Conservation (phyloP, 2,329 filamentous ascomycete genomes). For the Colletotrichum sp. region DNA sequence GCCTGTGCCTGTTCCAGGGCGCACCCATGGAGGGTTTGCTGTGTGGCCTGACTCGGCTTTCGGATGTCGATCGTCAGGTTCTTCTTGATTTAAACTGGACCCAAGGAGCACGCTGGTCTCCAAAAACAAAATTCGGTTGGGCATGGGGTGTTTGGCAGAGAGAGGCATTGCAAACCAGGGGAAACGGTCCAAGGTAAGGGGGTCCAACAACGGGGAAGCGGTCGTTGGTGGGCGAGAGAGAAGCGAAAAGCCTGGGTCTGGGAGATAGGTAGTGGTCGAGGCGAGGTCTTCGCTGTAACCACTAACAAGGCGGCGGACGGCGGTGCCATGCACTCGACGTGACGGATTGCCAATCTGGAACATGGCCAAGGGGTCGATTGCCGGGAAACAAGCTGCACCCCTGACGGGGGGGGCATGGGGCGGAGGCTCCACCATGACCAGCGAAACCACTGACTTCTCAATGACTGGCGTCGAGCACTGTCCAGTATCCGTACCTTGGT, state of each 20-base stretch:
- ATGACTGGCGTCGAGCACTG: neutral
- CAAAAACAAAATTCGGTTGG: neutral
- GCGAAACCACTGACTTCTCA: neutral
- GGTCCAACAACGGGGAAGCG: neutral
- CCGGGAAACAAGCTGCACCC: slow-evolving; percentile 8
- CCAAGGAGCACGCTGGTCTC: neutral
- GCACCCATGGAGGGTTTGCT: neutral
- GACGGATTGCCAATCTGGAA: slow-evolving; percentile 17
- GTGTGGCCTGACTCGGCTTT: slow-evolving; percentile 7
- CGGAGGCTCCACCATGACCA: neutral
- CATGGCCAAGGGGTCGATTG: slow-evolving; percentile 6
- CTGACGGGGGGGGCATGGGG: neutral
- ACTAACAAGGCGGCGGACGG: neutral
- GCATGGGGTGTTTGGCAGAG: neutral
- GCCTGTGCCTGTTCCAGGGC: neutral
- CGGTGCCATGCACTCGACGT: slow-evolving; percentile 4
- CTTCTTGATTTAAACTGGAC: slow-evolving; percentile 1
- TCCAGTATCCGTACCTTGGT: neutral
- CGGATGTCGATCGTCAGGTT: slow-evolving; percentile 10
- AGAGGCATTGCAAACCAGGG: neutral
- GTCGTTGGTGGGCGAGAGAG: neutral
- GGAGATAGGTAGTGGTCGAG: neutral
- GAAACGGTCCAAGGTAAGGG: neutral
- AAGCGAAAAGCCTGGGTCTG: neutral
- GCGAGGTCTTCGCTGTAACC: neutral